These are phyloP conservation scores for Mycothermus thermophilus DNA, from an alignment of 495 filamentous ascomycete genomes.

Conservation along the genomic window DNA sequence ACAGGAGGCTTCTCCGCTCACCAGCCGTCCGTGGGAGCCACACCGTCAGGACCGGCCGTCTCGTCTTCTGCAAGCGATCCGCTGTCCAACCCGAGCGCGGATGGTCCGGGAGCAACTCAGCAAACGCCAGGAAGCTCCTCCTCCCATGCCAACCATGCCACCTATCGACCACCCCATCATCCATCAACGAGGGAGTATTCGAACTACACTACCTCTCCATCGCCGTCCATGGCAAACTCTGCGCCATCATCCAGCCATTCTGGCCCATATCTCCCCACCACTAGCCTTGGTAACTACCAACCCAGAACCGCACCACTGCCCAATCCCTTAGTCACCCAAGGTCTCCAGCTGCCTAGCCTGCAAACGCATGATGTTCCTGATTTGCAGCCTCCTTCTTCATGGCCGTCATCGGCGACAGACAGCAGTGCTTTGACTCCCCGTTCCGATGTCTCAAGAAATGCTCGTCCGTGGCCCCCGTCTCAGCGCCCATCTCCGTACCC, in stretches of 20 bases:
- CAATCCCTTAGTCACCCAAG: conserved; percentile 12
- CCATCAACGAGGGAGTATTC: conserved; percentile 4
- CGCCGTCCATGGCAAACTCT: conserved; percentile 9
- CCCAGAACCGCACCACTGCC: conserved; percentile 9
- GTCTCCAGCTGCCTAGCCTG: conserved; percentile 5
- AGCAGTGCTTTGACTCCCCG: conserved; percentile 35
- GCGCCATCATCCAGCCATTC: conserved; percentile 2
- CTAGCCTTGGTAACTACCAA: conserved; percentile 6
- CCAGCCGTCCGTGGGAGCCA: conserved; percentile 1
- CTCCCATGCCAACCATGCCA: not conserved
- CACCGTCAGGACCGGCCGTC: not conserved
- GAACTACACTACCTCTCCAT: conserved; percentile 7
- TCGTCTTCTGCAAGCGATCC: conserved; percentile 1
- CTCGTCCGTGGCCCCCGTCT: conserved; percentile 5
- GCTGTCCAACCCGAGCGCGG: conserved; percentile 5
- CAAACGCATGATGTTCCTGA: no score
- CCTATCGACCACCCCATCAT: not conserved
- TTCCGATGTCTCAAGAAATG: conserved; percentile 21
- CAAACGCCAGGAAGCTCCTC: conserved; percentile 5
- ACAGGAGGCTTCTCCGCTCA: conserved; percentile 4
- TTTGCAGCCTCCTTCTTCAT: no score
- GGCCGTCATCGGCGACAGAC: conserved; percentile 34
- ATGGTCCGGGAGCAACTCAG: conserved; percentile 4
- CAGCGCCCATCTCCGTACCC: conserved; percentile 16
- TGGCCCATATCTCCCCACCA: not conserved